Conservation (phyloP, 2,329 filamentous ascomycete species). For the Claviceps digitariae region DNA sequence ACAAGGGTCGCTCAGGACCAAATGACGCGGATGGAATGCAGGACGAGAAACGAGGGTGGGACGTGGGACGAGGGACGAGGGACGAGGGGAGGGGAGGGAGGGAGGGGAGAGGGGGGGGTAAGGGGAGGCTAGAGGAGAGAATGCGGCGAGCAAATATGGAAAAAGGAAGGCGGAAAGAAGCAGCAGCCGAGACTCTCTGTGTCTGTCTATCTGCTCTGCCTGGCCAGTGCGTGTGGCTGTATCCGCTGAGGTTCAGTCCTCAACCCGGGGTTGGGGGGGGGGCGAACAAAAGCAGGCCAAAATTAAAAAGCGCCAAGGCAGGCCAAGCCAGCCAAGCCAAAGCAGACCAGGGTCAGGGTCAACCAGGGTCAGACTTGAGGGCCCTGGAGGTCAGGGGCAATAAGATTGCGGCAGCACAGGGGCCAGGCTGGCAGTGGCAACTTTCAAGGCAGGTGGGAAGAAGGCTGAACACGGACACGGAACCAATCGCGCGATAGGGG, state of each 20-base stretch:
- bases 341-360: neutral
- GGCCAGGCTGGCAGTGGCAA: neutral
- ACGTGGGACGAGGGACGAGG: neutral
- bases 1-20: conserved; percentile 1
- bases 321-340: neutral
- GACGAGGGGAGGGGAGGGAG: neutral
- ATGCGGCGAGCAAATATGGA: neutral
- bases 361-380: neutral
- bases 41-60: conserved; percentile 2
- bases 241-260: too few relatives aligned
- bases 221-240: too few relatives aligned
- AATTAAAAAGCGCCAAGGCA: too few relatives aligned
- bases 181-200: neutral
- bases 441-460: too few relatives aligned
- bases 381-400: neutral
- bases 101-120: neutral
- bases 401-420: neutral
- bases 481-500: too few relatives aligned
- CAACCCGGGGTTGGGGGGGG: too few relatives aligned
- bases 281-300: too few relatives aligned
- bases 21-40: conserved; percentile 4
- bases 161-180: neutral
- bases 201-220: too few relatives aligned
- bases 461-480: too few relatives aligned
- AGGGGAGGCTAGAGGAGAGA: neutral